Base-by-base conservation (phyloP, 1,284 basidiomycete genomes). In the Abortiporus biennis region DNA sequence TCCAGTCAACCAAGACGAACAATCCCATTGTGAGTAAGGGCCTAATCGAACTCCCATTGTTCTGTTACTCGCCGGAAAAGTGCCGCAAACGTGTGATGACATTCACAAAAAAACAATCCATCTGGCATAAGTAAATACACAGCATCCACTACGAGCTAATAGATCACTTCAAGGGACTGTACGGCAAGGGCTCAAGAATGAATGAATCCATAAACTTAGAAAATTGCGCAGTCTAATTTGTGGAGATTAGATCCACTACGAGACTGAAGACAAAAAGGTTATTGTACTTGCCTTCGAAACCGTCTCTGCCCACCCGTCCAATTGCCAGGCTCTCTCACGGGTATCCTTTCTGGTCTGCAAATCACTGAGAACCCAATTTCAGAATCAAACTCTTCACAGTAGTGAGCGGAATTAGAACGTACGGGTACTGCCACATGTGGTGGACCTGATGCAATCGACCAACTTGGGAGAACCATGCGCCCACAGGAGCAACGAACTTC, bases 371-470 rank as follows among this genome's bases (percentile, higher is more conserved):
- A 12, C 9, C 9, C 27, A 40, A 13, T 20, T 20, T 9, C 27
- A 11, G n/a, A 9, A 19, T 3, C 4, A 29, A 16, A 21, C 3
- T n/a, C 12, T 32, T 12, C 16, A n/a, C 17, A 15, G 4, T 16
- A 29, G 39, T 23, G 42, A 41, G 42, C 40, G 36, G 43, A 42
- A 47, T 19, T 20, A 39, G 44, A 21, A 72, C 87, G 58, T 54
- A 90, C 85, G 84, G 80, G 60, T 92, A 94, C 65, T 93, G 90
- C 92, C 92, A 95, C 65, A 95, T 75, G 65, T 95, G 92, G 59
- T 94, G 87, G 15, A 94, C 91, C 55, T 91, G 79, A 63, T 95
- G 91, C 41, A 95, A 69, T 43, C 85, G 76, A 34, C 94, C 93
- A 35, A 94, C 75, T 65, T 96, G 93, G 33, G 87, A 85, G 66